phyloP scores from a whole-genome alignment of 2,329 filamentous ascomycete species.

The Waltergamsia citrina region DNA sequence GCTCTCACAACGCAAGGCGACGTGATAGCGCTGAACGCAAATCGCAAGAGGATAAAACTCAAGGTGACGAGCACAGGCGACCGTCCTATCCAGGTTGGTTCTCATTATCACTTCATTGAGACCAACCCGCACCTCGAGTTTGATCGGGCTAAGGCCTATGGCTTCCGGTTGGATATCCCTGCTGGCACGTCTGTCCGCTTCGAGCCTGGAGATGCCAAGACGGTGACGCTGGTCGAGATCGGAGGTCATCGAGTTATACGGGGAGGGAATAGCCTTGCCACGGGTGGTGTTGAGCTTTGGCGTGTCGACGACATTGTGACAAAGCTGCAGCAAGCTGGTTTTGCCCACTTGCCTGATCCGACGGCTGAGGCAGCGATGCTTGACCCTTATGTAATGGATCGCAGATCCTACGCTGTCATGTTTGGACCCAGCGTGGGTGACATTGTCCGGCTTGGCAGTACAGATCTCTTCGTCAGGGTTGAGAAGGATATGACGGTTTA shows the following conservation, averaged over 20 bases:
- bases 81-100: slow-evolving; percentile 84
- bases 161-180: slow-evolving; percentile 79
- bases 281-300: slow-evolving; percentile 57
- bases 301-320: slow-evolving; percentile 57
- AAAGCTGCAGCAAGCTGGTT: slow-evolving; percentile 62
- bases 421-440: slow-evolving; percentile 91
- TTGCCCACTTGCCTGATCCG: slow-evolving; percentile 67
- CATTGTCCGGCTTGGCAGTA: slow-evolving; percentile 69
- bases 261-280: slow-evolving; percentile 74
- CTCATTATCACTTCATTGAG: slow-evolving; percentile 94
- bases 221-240: slow-evolving; percentile 83
- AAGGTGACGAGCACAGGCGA: slow-evolving; percentile 81
- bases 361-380: slow-evolving; percentile 34
- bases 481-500: slow-evolving; percentile 79
- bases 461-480: slow-evolving; percentile 83
- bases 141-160: slow-evolving; percentile 73
- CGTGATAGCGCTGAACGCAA: slow-evolving; percentile 62
- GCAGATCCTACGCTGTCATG: slow-evolving; percentile 74
- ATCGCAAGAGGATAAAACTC: slow-evolving; percentile 62
- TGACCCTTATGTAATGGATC: slow-evolving; percentile 60
- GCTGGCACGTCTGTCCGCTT: slow-evolving; percentile 90
- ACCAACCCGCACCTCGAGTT: slow-evolving; percentile 87
- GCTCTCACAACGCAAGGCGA: slow-evolving; percentile 54
- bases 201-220: slow-evolving; percentile 87
- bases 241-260: slow-evolving; percentile 69